Conservation (phyloP, 2,329 filamentous ascomycete genomes). For the Hypomyces rosellus region DNA sequence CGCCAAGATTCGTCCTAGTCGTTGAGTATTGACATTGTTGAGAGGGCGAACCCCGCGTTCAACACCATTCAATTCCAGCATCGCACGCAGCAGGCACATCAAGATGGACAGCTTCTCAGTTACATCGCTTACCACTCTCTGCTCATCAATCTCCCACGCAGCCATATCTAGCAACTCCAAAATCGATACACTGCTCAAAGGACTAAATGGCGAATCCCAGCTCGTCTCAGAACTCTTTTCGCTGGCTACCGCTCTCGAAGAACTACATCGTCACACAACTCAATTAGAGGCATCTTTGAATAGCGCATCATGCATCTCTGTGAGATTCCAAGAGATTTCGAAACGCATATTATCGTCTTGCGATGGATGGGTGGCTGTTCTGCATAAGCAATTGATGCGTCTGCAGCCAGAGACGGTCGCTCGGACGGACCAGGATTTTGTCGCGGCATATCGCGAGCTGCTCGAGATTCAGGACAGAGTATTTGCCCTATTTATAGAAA, state of each 20-base stretch:
- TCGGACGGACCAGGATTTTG: slow-evolving; percentile 20
- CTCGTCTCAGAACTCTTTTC: slow-evolving; percentile 16
- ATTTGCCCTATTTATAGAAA: slow-evolving; percentile 18
- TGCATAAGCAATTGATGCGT: slow-evolving; percentile 30
- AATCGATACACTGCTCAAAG: slow-evolving; percentile 21
- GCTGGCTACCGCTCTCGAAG: slow-evolving; percentile 19
- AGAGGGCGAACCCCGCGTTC: no score
- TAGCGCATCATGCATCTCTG: slow-evolving; percentile 21
- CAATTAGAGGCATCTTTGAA: slow-evolving; percentile 22
- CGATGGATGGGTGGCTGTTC: slow-evolving; percentile 21
- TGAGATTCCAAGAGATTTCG: slow-evolving; percentile 23
- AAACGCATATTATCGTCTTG: slow-evolving; percentile 23
- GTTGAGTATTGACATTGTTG: no score
- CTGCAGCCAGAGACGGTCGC: slow-evolving; percentile 21
- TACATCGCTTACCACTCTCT: slow-evolving; percentile 26
- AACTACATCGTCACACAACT: slow-evolving; percentile 19
- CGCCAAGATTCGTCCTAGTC: no score
- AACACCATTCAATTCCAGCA: no score
- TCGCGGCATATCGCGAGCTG: slow-evolving; percentile 20
- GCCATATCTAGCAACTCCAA: slow-evolving; percentile 23
- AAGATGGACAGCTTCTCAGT: slow-evolving; percentile 31
- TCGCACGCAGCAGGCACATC: not conserved
- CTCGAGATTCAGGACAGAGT: not conserved
- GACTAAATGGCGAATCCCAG: slow-evolving; percentile 11
- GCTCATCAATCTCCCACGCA: slow-evolving; percentile 25